phyloP scores from a whole-genome alignment of 257 asterid species.

The Solanum commersonii region DNA sequence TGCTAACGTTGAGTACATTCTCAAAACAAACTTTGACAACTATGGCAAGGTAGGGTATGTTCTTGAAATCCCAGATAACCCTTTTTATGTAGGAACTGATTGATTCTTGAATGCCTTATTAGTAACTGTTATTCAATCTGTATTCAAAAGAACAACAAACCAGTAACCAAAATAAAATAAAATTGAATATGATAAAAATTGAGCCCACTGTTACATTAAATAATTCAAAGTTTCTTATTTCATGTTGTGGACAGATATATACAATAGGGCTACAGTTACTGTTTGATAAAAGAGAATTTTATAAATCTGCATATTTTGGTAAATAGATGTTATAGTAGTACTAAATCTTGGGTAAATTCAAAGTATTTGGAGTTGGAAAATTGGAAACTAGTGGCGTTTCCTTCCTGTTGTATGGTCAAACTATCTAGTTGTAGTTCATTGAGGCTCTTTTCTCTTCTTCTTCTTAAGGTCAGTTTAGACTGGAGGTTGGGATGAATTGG shows the following conservation, averaged over 20 bases:
- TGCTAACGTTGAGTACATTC: conserved; percentile 52
- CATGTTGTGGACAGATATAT: neutral
- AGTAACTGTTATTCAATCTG: neutral
- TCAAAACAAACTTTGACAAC: conserved; percentile 44
- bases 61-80: neutral
- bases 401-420: neutral
- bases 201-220: neutral
- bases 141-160: too few relatives aligned
- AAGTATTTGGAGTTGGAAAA: neutral
- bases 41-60: conserved; percentile 43
- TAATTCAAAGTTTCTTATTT: neutral
- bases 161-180: too few relatives aligned
- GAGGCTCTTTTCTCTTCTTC: neutral
- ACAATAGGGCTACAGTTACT: neutral
- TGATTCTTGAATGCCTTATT: neutral
- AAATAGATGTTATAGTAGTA: neutral
- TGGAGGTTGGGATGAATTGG: neutral
- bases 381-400: neutral
- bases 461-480: neutral
- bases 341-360: neutral
- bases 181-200: too few relatives aligned
- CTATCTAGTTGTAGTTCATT: neutral
- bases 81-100: neutral
- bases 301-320: neutral
- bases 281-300: neutral